phyloP scores from a whole-genome alignment of 1,284 basidiomycete genomes.

The Ceraceosorus bombacis region DNA sequence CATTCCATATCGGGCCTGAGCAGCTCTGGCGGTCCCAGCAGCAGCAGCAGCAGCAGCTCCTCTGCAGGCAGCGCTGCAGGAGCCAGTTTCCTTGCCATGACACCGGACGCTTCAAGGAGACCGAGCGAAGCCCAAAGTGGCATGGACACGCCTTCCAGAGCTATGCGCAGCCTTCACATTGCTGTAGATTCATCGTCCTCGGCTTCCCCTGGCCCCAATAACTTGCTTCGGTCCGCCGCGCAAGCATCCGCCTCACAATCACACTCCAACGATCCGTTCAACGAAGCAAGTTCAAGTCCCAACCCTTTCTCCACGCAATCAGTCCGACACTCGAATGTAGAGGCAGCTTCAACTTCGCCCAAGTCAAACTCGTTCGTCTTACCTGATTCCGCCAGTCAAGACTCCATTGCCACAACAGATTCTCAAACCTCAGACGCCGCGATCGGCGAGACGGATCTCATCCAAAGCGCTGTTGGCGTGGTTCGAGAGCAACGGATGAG shows the following conservation, averaged over 20 bases:
- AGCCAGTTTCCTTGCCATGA: neutral
- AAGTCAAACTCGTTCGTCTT: neutral
- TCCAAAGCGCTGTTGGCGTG: constrained; percentile 19
- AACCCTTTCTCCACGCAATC: neutral
- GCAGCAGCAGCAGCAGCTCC: neutral
- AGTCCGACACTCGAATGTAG: neutral
- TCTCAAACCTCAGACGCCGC: neutral
- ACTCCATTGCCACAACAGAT: neutral
- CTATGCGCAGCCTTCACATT: constrained; percentile 20
- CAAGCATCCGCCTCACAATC: no score
- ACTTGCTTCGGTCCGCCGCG: no score
- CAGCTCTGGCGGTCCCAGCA: neutral
- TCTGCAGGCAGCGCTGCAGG: neutral
- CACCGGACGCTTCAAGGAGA: neutral
- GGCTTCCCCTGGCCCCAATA: neutral
- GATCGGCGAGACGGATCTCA: constrained; percentile 15
- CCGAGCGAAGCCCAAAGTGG: constrained; percentile 2
- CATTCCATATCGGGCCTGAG: neutral
- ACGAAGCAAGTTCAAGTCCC: neutral
- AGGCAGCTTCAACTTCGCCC: neutral
- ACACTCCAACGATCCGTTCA: neutral
- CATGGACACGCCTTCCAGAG: constrained; percentile 12
- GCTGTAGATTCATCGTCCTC: constrained; percentile 2
- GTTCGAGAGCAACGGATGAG: constrained; percentile 46
- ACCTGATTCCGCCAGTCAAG: neutral